Evolutionary conservation across 768 basidiomycete species (phyloP).

Genomic region (Boletus rubroflammeus): DNA sequence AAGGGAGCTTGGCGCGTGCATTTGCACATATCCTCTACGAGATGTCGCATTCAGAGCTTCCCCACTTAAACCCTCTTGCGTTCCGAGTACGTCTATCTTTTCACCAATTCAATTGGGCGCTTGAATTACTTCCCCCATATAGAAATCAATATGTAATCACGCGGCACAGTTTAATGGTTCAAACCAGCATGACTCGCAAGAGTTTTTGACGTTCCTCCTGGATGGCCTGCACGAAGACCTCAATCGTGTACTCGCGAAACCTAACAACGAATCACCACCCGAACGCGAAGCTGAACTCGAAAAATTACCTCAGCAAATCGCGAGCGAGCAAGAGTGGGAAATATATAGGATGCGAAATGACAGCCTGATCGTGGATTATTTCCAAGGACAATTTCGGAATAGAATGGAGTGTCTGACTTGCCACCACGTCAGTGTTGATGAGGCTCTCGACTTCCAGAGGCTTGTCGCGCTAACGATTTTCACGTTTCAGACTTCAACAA

Average conservation of each 20-base stretch:
- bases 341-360: slow-evolving; percentile 88
- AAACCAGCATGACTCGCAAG: slow-evolving; percentile 97
- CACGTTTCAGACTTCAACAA: slow-evolving; percentile 80
- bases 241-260: slow-evolving; percentile 76
- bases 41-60: slow-evolving; percentile 84
- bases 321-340: slow-evolving; percentile 90
- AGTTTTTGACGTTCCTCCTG: slow-evolving; percentile 90
- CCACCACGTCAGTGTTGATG: slow-evolving; percentile 57
- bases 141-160: slow-evolving; percentile 58
- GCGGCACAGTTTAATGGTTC: slow-evolving; percentile 76
- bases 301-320: slow-evolving; percentile 78
- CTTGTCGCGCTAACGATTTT: slow-evolving; percentile 9
- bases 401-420: slow-evolving; percentile 88
- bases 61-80: slow-evolving; percentile 73
- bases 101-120: slow-evolving; percentile 1
- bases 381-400: slow-evolving; percentile 96
- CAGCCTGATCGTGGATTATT: slow-evolving; percentile 91
- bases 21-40: slow-evolving; percentile 83
- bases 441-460: neutral
- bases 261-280: slow-evolving; percentile 58
- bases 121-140: slow-evolving; percentile 21
- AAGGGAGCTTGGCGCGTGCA: slow-evolving; percentile 74
- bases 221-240: slow-evolving; percentile 91
- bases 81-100: slow-evolving; percentile 69
- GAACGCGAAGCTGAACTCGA: slow-evolving; percentile 89